Percentiles rank a stretch among this genome's conserved stretches.
Evolutionary conservation across 1,284 basidiomycete species (phyloP).

Genomic region (Hortiboletus rubellus): DNA sequence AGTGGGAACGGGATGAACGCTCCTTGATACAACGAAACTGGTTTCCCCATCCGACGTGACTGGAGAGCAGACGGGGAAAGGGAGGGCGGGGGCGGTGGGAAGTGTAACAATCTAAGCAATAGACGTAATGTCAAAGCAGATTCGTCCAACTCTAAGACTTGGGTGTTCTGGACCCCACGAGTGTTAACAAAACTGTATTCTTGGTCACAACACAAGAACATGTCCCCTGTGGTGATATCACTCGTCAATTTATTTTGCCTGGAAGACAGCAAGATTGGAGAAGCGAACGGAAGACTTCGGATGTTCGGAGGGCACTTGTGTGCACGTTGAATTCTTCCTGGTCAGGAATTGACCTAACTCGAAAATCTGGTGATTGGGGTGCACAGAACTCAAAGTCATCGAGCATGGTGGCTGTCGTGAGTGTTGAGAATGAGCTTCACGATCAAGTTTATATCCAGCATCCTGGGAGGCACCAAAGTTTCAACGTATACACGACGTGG

Average conservation of each 20-base stretch:
- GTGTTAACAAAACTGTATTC: slow-evolving; percentile 19
- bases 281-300: slow-evolving; percentile 59
- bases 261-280: slow-evolving; percentile 4
- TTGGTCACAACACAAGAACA: slow-evolving; percentile 59
- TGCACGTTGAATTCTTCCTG: slow-evolving; percentile 48
- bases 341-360: slow-evolving; percentile 52
- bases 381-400: slow-evolving; percentile 37
- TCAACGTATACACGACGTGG: slow-evolving; percentile 25
- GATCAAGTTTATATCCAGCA: slow-evolving; percentile 11
- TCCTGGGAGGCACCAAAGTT: neutral
- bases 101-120: slow-evolving; percentile 52
- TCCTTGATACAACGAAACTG: slow-evolving; percentile 26
- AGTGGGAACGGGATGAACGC: slow-evolving; percentile 62
- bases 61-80: slow-evolving; percentile 24
- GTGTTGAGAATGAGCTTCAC: neutral
- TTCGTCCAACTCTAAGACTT: slow-evolving; percentile 54
- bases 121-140: slow-evolving; percentile 44
- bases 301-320: slow-evolving; percentile 47
- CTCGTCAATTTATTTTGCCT: slow-evolving; percentile 10
- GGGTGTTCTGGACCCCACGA: slow-evolving; percentile 22
- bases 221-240: slow-evolving; percentile 47
- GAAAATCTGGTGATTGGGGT: slow-evolving; percentile 48
- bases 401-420: slow-evolving; percentile 12
- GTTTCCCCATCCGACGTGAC: slow-evolving; percentile 38
- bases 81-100: slow-evolving; percentile 47